Percentiles rank a stretch among this genome's conserved stretches.
Conservation (phyloP, 106 monocot genomes). For the Phalaenopsis aphrodite region DNA sequence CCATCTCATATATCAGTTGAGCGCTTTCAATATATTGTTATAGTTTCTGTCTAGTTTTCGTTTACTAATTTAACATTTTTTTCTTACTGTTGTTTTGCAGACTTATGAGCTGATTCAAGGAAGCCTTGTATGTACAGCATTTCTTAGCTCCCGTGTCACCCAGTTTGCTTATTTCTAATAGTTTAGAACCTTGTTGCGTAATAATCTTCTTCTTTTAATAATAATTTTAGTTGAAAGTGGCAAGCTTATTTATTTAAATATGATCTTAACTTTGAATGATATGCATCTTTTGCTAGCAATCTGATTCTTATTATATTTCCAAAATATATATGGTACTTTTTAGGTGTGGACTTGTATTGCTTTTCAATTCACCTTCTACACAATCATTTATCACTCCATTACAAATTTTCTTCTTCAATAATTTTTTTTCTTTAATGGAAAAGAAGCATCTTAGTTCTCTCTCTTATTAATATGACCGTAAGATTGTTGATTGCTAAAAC, state of each 20-base stretch:
- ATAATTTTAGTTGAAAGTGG: background rate
- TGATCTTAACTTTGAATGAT: background rate
- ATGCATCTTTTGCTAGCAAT: background rate
- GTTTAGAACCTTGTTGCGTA: background rate
- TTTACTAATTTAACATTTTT: background rate
- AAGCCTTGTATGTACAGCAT: constrained; percentile 1
- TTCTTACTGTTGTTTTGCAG: constrained; percentile 2
- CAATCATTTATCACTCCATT: background rate
- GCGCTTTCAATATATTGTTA: background rate
- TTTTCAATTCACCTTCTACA: background rate
- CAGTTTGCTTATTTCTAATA: background rate
- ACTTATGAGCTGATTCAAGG: constrained; percentile 6
- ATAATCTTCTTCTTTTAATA: background rate
- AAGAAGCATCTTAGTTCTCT: no score
- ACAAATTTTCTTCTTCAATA: no score
- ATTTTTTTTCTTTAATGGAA: no score
- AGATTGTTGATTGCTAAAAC: no score
- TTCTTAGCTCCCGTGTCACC: background rate
- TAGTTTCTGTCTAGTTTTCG: background rate
- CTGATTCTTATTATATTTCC: background rate
- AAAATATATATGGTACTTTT: background rate
- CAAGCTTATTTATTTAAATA: background rate
- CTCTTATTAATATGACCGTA: no score
- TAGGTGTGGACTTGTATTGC: background rate
- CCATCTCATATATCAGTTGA: background rate